Evolutionary conservation across 1,284 basidiomycete genomes (phyloP), one percentile per base, ranked within the genome.

Genomic region (Coriolopsis trogii): DNA sequence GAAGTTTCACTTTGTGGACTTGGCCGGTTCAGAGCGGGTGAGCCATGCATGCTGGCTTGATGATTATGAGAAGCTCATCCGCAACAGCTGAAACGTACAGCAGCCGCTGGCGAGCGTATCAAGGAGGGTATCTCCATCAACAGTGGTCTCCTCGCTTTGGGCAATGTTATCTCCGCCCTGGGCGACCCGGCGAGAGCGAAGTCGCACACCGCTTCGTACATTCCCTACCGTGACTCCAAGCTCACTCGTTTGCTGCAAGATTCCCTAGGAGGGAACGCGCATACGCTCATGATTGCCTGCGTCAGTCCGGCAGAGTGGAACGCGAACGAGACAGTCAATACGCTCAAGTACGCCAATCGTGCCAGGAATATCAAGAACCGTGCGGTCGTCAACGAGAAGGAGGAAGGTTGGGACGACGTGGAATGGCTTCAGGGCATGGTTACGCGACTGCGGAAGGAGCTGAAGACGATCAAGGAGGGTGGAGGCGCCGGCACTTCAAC

Each of bases 211-310:
- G 84, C 82, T 24, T 81, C 84, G 4, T 95, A 99, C 72, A 81
- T 99, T 49, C 95, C 95, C 5, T 99, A 99, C 72, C 93, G 95
- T 45, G 95, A 98, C 73, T 96, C 93, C 12, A 99, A 98, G 71
- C 88, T 98, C 61, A 98, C 95, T 3, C 87, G 95, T 36, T 73
- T 89, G 53, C 78, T 98, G 13, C 95, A 98, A 85, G 95, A 98
- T 71, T 98, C 95, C 12, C 84, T 99, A n/a, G 96, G 96, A 41
- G 96, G 96, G 31, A 99, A 98, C 70, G 91, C 96, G 1, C 91
- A 97, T 66, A 99, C 97, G 3, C 87, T 98, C 58, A 99, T 99
- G 97, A 95, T 99, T 61, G 96, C 96, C 9, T 99, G 97, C 70
- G 89, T 98, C 55, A 96, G 94, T 59, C 91, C 95, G 10, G 89